phyloP scores from a whole-genome alignment of 2,329 filamentous ascomycete genomes.

The Nigrospora osmanthi region DNA sequence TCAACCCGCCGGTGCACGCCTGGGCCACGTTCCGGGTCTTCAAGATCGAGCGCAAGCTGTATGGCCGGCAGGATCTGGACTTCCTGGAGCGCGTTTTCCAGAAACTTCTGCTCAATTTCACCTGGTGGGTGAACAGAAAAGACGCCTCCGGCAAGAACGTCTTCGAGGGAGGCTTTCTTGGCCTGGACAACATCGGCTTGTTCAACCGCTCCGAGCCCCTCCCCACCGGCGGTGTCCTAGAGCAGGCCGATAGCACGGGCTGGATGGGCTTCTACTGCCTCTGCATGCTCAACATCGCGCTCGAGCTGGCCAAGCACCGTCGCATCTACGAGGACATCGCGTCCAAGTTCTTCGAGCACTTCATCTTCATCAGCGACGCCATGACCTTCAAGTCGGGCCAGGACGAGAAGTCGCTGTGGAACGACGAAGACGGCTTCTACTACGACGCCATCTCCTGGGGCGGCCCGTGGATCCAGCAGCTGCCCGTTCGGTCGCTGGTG shows the following conservation, averaged over 20 bases:
- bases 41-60: slow-evolving; percentile 98
- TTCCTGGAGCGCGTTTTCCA: slow-evolving; percentile 96
- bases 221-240: slow-evolving; percentile 85
- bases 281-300: slow-evolving; percentile 92
- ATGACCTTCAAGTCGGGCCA: slow-evolving; percentile 75
- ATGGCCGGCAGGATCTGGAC: slow-evolving; percentile 87
- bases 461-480: slow-evolving; percentile 84
- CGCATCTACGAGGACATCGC: slow-evolving; percentile 95
- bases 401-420: slow-evolving; percentile 84
- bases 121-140: slow-evolving; percentile 99
- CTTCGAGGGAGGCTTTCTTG: slow-evolving; percentile 93
- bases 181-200: slow-evolving; percentile 91
- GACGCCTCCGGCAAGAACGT: slow-evolving; percentile 93
- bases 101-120: slow-evolving; percentile 92
- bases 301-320: slow-evolving; percentile 91
- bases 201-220: slow-evolving; percentile 96
- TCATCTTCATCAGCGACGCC: slow-evolving; percentile 94
- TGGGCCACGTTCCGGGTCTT: slow-evolving; percentile 95
- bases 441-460: slow-evolving; percentile 98
- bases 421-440: slow-evolving; percentile 94
- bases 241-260: slow-evolving; percentile 94
- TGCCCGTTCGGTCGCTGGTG: slow-evolving; percentile 86
- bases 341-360: slow-evolving; percentile 98
- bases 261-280: slow-evolving; percentile 99
- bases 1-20: slow-evolving; percentile 92